These are phyloP conservation scores for Lyophyllum semitale DNA, from an alignment of 768 basidiomycete species.

Conservation along the genomic window DNA sequence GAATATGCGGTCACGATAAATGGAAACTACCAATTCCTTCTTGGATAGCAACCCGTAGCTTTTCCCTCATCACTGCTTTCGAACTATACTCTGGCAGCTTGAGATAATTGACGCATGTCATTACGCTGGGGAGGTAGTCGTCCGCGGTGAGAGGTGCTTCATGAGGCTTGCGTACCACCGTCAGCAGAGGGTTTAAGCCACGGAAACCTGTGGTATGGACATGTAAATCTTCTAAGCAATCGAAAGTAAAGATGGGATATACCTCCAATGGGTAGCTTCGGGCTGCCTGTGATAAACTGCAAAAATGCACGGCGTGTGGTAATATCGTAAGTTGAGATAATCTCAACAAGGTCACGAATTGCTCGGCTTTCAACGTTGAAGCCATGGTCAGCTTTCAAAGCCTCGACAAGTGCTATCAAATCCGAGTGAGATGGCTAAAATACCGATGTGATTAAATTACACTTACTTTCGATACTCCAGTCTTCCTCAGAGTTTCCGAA, in stretches of 20 bases:
- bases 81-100: constrained; percentile 96
- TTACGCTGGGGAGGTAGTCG: constrained; percentile 94
- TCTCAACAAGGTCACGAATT: constrained; percentile 83
- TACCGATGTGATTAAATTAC: background rate
- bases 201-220: constrained; percentile 72
- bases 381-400: constrained; percentile 96
- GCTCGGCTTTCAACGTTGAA: constrained; percentile 94
- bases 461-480: constrained; percentile 89
- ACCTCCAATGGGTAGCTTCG: constrained; percentile 96
- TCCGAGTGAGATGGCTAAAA: constrained; percentile 11
- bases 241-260: background rate
- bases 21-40: constrained; percentile 98
- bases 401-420: constrained; percentile 75
- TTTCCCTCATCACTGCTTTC: constrained; percentile 81
- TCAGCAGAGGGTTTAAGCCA: constrained; percentile 89
- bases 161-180: constrained; percentile 96
- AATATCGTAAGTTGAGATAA: constrained; percentile 81
- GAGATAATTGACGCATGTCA: constrained; percentile 98
- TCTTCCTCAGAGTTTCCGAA: constrained; percentile 98
- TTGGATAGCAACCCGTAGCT: constrained; percentile 80
- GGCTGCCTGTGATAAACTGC: constrained; percentile 97
- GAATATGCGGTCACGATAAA: constrained; percentile 64
- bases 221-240: background rate
- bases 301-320: constrained; percentile 82
- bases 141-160: constrained; percentile 89